Conservation (phyloP, 2,329 filamentous ascomycete species). For the Chrysosporium keratinophilum region DNA sequence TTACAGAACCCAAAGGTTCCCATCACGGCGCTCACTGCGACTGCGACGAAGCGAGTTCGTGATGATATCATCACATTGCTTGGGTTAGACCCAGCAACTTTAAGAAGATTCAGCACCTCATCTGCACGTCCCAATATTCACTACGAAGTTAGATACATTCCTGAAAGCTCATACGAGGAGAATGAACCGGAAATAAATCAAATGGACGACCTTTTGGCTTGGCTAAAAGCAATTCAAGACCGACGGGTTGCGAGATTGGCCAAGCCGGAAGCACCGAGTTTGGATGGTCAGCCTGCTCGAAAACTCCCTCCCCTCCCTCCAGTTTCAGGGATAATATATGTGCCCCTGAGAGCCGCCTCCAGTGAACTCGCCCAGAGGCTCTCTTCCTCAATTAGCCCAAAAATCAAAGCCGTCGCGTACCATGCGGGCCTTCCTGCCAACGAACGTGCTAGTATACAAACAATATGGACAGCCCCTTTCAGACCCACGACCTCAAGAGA, state of each 20-base stretch:
- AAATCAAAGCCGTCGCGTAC: constrained; percentile 38
- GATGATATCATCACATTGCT: constrained; percentile 72
- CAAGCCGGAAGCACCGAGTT: constrained; percentile 30
- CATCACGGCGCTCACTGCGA: constrained; percentile 86
- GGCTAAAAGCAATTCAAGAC: constrained; percentile 63
- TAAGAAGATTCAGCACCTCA: constrained; percentile 71
- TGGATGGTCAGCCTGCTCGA: constrained; percentile 45
- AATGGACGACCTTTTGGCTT: constrained; percentile 64
- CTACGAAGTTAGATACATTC: constrained; percentile 65
- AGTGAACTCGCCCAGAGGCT: constrained; percentile 33
- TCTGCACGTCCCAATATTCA: constrained; percentile 79
- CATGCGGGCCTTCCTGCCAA: constrained; percentile 58
- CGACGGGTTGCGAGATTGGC: constrained; percentile 57
- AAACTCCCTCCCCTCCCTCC: constrained; percentile 22
- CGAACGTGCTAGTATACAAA: constrained; percentile 52
- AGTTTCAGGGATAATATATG: constrained; percentile 41
- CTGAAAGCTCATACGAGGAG: constrained; percentile 23
- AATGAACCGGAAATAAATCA: constrained; percentile 47
- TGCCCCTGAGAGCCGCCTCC: constrained; percentile 33
- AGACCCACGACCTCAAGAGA: constrained; percentile 10
- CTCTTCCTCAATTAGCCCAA: constrained; percentile 18
- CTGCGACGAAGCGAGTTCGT: constrained; percentile 69
- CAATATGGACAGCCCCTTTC: constrained; percentile 27
- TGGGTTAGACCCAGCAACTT: constrained; percentile 51
- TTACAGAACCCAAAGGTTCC: constrained; percentile 65